Conservation (phyloP, 208 protist species). For the Leishmania lainsoni region DNA sequence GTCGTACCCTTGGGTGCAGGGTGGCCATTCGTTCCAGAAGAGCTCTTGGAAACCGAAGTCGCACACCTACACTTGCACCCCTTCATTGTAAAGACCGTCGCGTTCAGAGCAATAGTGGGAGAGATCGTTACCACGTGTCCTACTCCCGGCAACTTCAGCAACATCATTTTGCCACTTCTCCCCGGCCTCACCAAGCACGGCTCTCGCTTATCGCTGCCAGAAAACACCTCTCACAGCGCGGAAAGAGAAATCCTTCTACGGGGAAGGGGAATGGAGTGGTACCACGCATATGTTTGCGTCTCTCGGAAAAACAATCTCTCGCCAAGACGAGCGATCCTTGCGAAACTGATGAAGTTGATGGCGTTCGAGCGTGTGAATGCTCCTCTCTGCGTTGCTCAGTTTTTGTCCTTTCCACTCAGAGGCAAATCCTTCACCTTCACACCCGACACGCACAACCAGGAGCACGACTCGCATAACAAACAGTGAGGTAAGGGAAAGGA, state of each 20-base stretch:
- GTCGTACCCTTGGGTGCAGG: constrained; percentile 75
- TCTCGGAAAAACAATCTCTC: background rate
- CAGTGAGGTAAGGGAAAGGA: background rate
- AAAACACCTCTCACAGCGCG: constrained; percentile 56
- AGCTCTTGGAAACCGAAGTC: constrained; percentile 78
- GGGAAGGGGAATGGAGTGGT: background rate
- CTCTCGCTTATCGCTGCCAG: constrained; percentile 67
- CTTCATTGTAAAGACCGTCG: constrained; percentile 78
- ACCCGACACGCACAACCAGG: background rate
- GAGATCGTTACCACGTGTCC: constrained; percentile 71
- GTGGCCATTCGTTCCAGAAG: constrained; percentile 74
- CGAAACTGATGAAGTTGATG: background rate
- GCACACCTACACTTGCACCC: constrained; percentile 84
- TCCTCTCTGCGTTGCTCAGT: background rate
- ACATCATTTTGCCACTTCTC: constrained; percentile 82
- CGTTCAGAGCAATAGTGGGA: constrained; percentile 82
- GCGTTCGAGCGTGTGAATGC: too few species aligned
- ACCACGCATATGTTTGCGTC: background rate
- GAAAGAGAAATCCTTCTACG: constrained; percentile 61
- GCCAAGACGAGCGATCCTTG: too few species aligned
- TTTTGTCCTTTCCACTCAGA: background rate
- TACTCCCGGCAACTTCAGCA: constrained; percentile 78
- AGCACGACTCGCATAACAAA: background rate
- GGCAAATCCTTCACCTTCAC: background rate
- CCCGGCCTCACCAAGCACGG: constrained; percentile 80